These are phyloP conservation scores for Oidiodendron maius DNA, from an alignment of 495 filamentous ascomycete genomes.

Conservation along the genomic window DNA sequence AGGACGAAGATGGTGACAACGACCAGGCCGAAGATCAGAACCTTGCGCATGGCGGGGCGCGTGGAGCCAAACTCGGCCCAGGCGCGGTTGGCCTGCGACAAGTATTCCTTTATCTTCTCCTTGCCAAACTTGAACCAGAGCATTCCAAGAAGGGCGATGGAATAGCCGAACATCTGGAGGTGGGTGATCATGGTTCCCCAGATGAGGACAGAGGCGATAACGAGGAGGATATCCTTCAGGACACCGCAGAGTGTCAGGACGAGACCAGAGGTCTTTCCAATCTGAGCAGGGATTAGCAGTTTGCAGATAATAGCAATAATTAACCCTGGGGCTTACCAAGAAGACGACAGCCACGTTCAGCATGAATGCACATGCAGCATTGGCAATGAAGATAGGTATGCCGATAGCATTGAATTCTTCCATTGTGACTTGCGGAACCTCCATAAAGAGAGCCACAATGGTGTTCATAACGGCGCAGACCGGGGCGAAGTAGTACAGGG, in stretches of 20 bases:
- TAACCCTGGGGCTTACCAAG: slow-evolving; percentile 65
- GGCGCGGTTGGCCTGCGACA: slow-evolving; percentile 57
- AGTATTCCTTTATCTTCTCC: slow-evolving; percentile 75
- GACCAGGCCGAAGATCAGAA: slow-evolving; percentile 57
- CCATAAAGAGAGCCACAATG: slow-evolving; percentile 69
- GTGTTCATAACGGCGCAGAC: slow-evolving; percentile 89
- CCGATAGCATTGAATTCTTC: slow-evolving; percentile 71
- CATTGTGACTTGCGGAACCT: slow-evolving; percentile 65
- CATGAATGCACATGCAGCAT: slow-evolving; percentile 78
- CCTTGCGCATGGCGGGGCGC: slow-evolving; percentile 69
- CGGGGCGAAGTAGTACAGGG: slow-evolving; percentile 93
- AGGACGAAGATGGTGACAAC: slow-evolving; percentile 63
- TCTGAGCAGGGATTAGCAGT: slow-evolving; percentile 45
- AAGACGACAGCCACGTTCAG: slow-evolving; percentile 94
- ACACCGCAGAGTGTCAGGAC: slow-evolving; percentile 97
- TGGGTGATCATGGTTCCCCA: slow-evolving; percentile 76
- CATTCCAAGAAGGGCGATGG: slow-evolving; percentile 82
- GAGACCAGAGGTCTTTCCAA: slow-evolving; percentile 93
- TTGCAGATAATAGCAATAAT: slow-evolving; percentile 25
- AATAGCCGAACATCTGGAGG: slow-evolving; percentile 93
- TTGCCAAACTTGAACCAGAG: slow-evolving; percentile 96
- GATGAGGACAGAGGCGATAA: slow-evolving; percentile 81
- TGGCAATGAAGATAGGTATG: slow-evolving; percentile 65
- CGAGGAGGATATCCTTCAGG: slow-evolving; percentile 95
- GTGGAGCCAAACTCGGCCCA: slow-evolving; percentile 84